Evolutionary conservation across 805 yeast genomes (phyloP).

Genomic region (Nakazawaea populi): DNA sequence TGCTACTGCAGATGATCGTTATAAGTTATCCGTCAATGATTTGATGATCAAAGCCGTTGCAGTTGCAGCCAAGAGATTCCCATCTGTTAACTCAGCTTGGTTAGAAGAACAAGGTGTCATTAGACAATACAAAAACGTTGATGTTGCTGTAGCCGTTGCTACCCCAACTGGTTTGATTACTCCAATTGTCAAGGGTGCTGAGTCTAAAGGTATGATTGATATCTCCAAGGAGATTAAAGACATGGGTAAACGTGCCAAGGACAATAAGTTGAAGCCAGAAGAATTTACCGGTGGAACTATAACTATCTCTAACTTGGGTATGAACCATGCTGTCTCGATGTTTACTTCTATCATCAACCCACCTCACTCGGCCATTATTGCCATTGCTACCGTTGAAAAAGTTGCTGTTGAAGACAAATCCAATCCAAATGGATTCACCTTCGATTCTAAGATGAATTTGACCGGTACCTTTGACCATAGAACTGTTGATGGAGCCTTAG

Average conservation of each 20-base stretch:
- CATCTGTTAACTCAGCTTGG: slow-evolving; percentile 93
- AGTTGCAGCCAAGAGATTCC: slow-evolving; percentile 82
- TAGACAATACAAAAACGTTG: slow-evolving; percentile 88
- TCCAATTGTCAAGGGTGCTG: slow-evolving; percentile 88
- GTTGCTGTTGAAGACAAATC: slow-evolving; percentile 90
- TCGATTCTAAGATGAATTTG: slow-evolving; percentile 84
- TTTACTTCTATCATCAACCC: slow-evolving; percentile 98
- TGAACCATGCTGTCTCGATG: slow-evolving; percentile 89
- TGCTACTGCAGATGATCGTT: slow-evolving; percentile 76
- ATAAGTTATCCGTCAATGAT: slow-evolving; percentile 91
- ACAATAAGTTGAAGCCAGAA: slow-evolving; percentile 86
- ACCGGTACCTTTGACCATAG: slow-evolving; percentile 99
- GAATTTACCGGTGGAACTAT: slow-evolving; percentile 99
- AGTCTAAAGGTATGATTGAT: slow-evolving; percentile 75
- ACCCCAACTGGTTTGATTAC: slow-evolving; percentile 97
- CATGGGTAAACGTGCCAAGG: slow-evolving; percentile 93
- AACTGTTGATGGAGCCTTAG: slow-evolving; percentile 93
- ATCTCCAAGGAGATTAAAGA: slow-evolving; percentile 86
- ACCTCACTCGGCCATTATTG: slow-evolving; percentile 92
- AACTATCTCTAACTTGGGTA: slow-evolving; percentile 97
- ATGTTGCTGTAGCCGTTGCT: slow-evolving; percentile 97
- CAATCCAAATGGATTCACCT: slow-evolving; percentile 85
- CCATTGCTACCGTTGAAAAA: slow-evolving; percentile 89
- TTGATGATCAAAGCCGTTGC: slow-evolving; percentile 92
- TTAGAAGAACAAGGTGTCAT: slow-evolving; percentile 83